These are phyloP conservation scores for Xerocomus potaroensis DNA, from an alignment of 768 basidiomycete genomes.

Conservation along the genomic window DNA sequence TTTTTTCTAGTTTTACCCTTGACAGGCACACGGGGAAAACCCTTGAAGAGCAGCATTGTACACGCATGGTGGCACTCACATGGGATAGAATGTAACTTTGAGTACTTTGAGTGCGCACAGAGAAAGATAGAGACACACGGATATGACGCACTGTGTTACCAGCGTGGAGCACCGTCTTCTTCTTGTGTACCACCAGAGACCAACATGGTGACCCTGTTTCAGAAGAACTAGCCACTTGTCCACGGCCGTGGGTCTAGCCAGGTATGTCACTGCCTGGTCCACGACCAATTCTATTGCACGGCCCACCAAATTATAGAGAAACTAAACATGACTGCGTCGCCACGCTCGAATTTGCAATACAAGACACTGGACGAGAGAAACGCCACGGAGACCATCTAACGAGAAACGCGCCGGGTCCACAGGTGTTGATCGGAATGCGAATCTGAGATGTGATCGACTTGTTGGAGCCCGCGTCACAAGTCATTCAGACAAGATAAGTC, in stretches of 20 bases:
- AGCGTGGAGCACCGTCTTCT: background rate
- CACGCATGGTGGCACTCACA: constrained; percentile 9
- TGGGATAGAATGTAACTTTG: constrained; percentile 8
- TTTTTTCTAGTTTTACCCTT: background rate
- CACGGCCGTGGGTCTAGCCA: constrained; percentile 18
- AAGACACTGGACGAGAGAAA: constrained; percentile 16
- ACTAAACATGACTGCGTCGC: constrained; percentile 16
- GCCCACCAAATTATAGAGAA: constrained; percentile 9
- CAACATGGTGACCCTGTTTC: constrained; percentile 20
- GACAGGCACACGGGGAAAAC: constrained; percentile 7
- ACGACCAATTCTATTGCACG: constrained; percentile 12
- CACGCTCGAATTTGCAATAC: constrained; percentile 20
- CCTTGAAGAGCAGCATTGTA: background rate
- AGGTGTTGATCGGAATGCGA: constrained; percentile 26
- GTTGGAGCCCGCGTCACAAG: constrained; percentile 7
- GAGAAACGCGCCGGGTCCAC: constrained; percentile 19
- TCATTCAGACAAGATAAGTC: constrained; percentile 9
- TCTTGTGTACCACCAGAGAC: constrained; percentile 2
- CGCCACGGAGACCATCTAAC: constrained; percentile 22
- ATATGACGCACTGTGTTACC: constrained; percentile 16
- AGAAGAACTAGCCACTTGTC: constrained; percentile 6
- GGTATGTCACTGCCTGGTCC: constrained; percentile 12
- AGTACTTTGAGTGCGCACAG: too few relatives aligned
- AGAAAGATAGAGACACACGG: too few relatives aligned
- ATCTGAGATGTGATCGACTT: constrained; percentile 21